Evolutionary conservation across 2,329 filamentous ascomycete genomes (phyloP), one percentile per base, ranked within the genome.

Genomic region (Blastomyces emzantsi): DNA sequence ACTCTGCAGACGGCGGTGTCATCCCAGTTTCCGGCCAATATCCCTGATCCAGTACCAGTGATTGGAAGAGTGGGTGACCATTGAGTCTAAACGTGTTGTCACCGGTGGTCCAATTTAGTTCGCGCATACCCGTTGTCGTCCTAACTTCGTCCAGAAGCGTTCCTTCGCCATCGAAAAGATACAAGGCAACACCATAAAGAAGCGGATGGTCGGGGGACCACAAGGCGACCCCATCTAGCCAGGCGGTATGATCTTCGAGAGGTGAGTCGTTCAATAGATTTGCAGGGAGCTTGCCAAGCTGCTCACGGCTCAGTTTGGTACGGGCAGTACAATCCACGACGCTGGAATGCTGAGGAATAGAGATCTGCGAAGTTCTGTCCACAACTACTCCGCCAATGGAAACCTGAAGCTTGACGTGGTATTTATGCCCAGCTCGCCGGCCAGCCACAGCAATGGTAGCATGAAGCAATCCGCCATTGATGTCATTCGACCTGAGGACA

Each of bases 21-120:
- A 90, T 81, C 1, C 89, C 78, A 0, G 87, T 87, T 67, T 89
- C 85, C 0, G 86, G 87, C 87, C 87, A 90, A 70, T 81, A 89
- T 0, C 87, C 87, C 68, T 90, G 87, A 64, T 90, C 88, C 0
- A 90, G 77, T 0, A 87, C 86, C 2, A 87, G 85, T 58, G 88
- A 86, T 45, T 83, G 80, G 72, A 90, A 90, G 45, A 85, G 76
- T 36, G 88, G 87, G 63, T 87, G 80, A 22, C 85, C 86, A 65
- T 90, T 90, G 28, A 90, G 75, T 7, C 82, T 77, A 77, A 87
- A 85, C 0, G 83, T 82, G 0, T 82, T 79, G 66, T 87, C 82
- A 2, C 82, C 83, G 9, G 73, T 77, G 22, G 76, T 80, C 86
- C 86, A 89, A 65, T 82, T 76, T 0, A 89, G 73, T 0, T 85